Evolutionary conservation across 495 filamentous ascomycete genomes (phyloP), one percentile per base, ranked within the genome.

Genomic region (Halenospora varia): DNA sequence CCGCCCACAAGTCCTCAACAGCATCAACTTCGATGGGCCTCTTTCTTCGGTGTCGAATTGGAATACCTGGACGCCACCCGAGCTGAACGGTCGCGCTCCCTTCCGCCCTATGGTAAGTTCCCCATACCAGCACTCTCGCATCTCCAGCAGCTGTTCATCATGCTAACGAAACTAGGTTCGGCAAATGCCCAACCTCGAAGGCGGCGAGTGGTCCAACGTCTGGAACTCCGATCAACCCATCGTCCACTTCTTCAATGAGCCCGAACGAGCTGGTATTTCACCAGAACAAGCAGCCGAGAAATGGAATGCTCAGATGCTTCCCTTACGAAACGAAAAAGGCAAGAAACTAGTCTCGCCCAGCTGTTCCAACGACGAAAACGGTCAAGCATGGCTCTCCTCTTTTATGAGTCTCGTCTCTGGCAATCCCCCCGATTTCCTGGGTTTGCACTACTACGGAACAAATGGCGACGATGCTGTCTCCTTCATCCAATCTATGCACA

Each of bases 221-320:
- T 51, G 66, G 39, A 59, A 59, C 23, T 55, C 63, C 10, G 62
- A 66, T 4, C 57, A 66, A 19, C 52, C 62, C 10, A 70, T 72
- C 20, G 68, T 77, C n/a, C 72, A 70, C 29, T 77, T 65, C 54
- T 70, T 74, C 66, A 77, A 77, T 55, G 73, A 75, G 60, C 74
- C 74, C 15, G 73, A 77, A 39, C 66, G 71, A 35, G 56, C 62
- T 24, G 67, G 67, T 11, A 72, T 75, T 17, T 60, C 57, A 4
- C 59, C 72, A 0, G 67, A 69, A 59, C 46, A 71, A 55, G 73
- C 73, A 48, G 70, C 63, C 19, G 65, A 69, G n/a, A 61, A 65
- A 23, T 75, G 72, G 71, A 35, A 57, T 22, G 49, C 60, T 1
- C 64, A 75, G 53, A 68, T 74, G 55, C 20, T 73, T 2, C 66